phyloP scores from a whole-genome alignment of 2,329 filamentous ascomycete species.

The Neonectria neomacrospora region DNA sequence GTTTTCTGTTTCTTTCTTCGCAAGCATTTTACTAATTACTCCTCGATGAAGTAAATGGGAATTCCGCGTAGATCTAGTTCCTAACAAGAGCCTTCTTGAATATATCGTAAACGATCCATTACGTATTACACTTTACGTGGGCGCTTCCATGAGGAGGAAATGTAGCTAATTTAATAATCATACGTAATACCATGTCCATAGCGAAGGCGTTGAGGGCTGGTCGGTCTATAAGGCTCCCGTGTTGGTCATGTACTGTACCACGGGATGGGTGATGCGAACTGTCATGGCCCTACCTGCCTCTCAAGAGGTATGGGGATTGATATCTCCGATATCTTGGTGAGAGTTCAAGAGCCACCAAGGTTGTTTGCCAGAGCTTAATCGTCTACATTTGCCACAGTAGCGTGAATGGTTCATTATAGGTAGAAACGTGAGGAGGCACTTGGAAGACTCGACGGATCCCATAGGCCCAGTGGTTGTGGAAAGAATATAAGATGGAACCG shows the following conservation, averaged over 20 bases:
- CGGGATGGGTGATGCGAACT: too few species aligned
- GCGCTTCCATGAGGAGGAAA: neutral
- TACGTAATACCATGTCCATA: neutral
- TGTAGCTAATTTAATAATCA: neutral
- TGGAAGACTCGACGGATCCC: neutral
- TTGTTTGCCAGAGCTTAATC: neutral
- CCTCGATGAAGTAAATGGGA: too few species aligned
- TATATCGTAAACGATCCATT: too few species aligned
- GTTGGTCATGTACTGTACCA: neutral
- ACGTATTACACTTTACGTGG: too few species aligned
- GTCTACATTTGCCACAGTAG: too few species aligned
- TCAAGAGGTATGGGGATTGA: neutral
- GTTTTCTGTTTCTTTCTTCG: too few species aligned
- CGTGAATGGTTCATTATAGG: too few species aligned
- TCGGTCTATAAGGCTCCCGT: neutral
- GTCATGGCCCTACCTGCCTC: too few species aligned
- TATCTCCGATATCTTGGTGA: too few species aligned
- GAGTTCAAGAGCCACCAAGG: neutral
- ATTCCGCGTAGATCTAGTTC: too few species aligned
- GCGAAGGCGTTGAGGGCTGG: neutral
- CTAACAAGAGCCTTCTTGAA: too few species aligned
- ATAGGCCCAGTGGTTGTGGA: neutral
- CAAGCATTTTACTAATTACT: too few species aligned
- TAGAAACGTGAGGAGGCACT: neutral
- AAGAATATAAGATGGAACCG: neutral